Evolutionary conservation across 208 protist genomes (phyloP).

Genomic region (Trypanosomatidae sp.): DNA sequence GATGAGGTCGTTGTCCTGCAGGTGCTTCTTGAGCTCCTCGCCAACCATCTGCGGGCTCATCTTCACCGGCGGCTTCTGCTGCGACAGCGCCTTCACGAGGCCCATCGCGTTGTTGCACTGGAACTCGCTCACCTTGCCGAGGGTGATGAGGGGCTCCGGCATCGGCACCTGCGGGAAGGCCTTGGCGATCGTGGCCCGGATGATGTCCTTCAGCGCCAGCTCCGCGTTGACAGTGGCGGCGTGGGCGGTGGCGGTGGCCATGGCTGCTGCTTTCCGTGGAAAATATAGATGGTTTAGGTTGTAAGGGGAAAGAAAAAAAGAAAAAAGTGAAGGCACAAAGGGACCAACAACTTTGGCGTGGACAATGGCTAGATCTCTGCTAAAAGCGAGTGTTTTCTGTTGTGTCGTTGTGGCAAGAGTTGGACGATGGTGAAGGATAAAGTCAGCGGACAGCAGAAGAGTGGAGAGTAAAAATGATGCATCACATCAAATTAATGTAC

Average conservation of each 20-base stretch:
- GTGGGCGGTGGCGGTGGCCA: constrained; percentile 14
- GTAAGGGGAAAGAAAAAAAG: no score
- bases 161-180: constrained; percentile 72
- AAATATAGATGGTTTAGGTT: no score
- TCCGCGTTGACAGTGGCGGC: constrained; percentile 68
- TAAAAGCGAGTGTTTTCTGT: no score
- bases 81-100: constrained; percentile 84
- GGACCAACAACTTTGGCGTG: no score
- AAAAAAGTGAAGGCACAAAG: no score
- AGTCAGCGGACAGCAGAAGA: no score
- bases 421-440: no score
- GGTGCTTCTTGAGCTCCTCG: constrained; percentile 76
- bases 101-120: constrained; percentile 97
- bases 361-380: no score
- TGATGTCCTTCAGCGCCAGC: constrained; percentile 76
- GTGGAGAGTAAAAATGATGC: no score
- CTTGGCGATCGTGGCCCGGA: constrained; percentile 70
- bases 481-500: no score
- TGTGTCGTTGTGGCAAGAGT: no score
- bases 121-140: constrained; percentile 90
- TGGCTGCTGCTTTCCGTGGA: no score
- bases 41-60: constrained; percentile 84
- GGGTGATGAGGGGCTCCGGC: constrained; percentile 73
- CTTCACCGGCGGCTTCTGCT: constrained; percentile 77
- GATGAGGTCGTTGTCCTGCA: constrained; percentile 86